Conservation (phyloP, 345 rosid species). For the Populus deltoides region DNA sequence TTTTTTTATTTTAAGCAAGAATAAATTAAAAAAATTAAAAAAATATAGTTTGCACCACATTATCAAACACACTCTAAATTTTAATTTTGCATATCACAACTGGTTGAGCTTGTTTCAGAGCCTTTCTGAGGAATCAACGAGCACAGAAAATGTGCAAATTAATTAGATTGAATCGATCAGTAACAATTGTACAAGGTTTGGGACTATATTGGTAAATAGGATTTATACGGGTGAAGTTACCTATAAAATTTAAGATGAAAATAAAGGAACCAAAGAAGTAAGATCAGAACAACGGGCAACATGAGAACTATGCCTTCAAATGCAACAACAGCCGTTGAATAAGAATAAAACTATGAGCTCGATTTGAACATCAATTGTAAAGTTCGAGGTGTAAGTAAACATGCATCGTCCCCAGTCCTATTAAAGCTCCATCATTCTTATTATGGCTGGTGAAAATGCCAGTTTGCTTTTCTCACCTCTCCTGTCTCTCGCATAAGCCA, state of each 20-base stretch:
- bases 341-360: not conserved
- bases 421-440: not conserved
- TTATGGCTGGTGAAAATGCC: not conserved
- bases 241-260: not conserved
- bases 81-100: no score
- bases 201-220: not conserved
- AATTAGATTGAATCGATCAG: no score
- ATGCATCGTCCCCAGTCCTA: not conserved
- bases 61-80: no score
- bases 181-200: not conserved
- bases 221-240: no score
- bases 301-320: not conserved
- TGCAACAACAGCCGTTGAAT: not conserved
- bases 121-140: no score
- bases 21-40: no score
- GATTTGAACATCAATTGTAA: not conserved
- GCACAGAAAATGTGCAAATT: no score
- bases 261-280: not conserved
- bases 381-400: not conserved
- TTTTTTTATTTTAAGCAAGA: no score
- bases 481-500: not conserved
- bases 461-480: not conserved
- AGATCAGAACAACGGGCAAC: not conserved
- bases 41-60: no score
- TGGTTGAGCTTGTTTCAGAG: no score